Evolutionary conservation across 345 rosid genomes (phyloP).

Genomic region (Geranium rotundifolium): DNA sequence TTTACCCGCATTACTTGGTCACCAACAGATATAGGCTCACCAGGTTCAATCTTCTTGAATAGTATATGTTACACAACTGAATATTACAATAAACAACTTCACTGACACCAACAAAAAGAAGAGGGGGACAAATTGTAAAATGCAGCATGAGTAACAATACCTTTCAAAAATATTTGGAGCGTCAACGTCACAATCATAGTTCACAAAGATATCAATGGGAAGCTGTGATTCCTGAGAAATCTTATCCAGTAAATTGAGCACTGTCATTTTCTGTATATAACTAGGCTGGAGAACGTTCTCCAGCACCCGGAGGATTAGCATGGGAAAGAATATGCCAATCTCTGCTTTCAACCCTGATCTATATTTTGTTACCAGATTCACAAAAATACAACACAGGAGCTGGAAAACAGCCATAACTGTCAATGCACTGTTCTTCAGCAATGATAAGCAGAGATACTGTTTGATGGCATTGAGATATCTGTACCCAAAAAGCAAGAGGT

Average conservation of each 20-base stretch:
- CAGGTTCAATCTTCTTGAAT: too few relatives aligned
- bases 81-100: too few relatives aligned
- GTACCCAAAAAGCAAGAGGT: constrained; percentile 16
- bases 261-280: constrained; percentile 92
- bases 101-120: neutral
- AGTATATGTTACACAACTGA: neutral
- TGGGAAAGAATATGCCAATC: constrained; percentile 91
- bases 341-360: constrained; percentile 79
- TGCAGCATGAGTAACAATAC: constrained; percentile 23
- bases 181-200: constrained; percentile 93
- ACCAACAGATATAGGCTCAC: neutral
- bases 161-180: constrained; percentile 92
- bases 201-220: constrained; percentile 81
- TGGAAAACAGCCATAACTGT: constrained; percentile 93
- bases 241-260: constrained; percentile 73
- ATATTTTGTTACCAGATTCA: constrained; percentile 59
- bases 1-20: neutral
- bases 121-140: neutral
- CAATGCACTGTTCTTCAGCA: constrained; percentile 89
- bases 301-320: constrained; percentile 89
- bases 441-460: constrained; percentile 82
- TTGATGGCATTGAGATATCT: constrained; percentile 81
- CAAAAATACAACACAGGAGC: constrained; percentile 86
- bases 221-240: constrained; percentile 67
- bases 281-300: constrained; percentile 98